These are phyloP conservation scores for Huntiella bhutanensis DNA, from an alignment of 2,329 filamentous ascomycete species.

Conservation along the genomic window DNA sequence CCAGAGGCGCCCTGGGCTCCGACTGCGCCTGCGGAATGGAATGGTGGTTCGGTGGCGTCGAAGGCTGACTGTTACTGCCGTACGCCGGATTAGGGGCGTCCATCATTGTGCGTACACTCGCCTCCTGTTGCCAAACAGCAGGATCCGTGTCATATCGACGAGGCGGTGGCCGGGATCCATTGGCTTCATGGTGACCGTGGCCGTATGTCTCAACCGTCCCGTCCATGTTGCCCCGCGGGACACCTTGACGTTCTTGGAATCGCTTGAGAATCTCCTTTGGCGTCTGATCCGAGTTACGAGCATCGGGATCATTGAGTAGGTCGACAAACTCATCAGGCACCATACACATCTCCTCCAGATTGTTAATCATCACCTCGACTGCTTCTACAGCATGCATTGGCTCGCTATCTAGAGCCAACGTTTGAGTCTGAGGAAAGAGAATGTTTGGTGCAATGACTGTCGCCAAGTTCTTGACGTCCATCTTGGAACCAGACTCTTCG, in stretches of 20 bases:
- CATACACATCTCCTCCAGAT: slow-evolving; percentile 93
- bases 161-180: slow-evolving; percentile 34
- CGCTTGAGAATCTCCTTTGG: slow-evolving; percentile 94
- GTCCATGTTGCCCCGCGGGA: slow-evolving; percentile 38
- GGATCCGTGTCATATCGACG: slow-evolving; percentile 73
- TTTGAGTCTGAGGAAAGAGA: slow-evolving; percentile 51
- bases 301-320: slow-evolving; percentile 61
- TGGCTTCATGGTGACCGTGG: slow-evolving; percentile 30
- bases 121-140: slow-evolving; percentile 64
- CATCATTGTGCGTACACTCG: slow-evolving; percentile 61
- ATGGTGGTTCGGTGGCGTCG: slow-evolving; percentile 10
- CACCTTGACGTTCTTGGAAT: slow-evolving; percentile 58
- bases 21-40: slow-evolving; percentile 9
- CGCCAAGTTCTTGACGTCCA: slow-evolving; percentile 94
- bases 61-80: slow-evolving; percentile 11
- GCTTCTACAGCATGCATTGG: slow-evolving; percentile 89
- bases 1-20: slow-evolving; percentile 4
- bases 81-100: slow-evolving; percentile 27
- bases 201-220: slow-evolving; percentile 33
- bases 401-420: slow-evolving; percentile 56
- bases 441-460: slow-evolving; percentile 97
- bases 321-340: slow-evolving; percentile 84
- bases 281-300: slow-evolving; percentile 70
- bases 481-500: slow-evolving; percentile 92
- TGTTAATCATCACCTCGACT: slow-evolving; percentile 75